A percentile compares a stretch with the other conserved stretches of the same genome.
phyloP scores from a whole-genome alignment of 768 basidiomycete species.

The Saitozyma podzolica region DNA sequence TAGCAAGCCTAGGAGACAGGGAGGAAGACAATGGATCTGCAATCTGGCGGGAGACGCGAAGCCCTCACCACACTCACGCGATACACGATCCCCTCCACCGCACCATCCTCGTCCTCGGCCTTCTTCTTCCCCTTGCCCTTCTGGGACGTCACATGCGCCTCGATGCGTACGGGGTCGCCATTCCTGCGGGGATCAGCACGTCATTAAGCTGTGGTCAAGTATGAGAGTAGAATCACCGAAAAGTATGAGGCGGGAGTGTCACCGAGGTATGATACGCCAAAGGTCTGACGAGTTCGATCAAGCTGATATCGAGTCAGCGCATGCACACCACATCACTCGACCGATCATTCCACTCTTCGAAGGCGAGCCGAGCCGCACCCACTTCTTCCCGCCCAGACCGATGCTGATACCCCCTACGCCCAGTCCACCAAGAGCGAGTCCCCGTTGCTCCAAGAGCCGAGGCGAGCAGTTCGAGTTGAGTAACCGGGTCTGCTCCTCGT shows the following conservation, averaged over 20 bases:
- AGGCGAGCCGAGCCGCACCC: conserved; percentile 25
- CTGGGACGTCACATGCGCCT: conserved; percentile 60
- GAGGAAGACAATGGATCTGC: too few relatives aligned
- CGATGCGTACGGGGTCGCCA: conserved; percentile 85
- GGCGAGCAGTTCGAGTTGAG: conserved; percentile 79
- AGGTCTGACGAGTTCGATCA: conserved; percentile 83
- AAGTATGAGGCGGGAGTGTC: conserved; percentile 79
- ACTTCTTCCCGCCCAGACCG: conserved; percentile 93
- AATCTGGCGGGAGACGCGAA: too few relatives aligned
- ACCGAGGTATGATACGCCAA: conserved; percentile 71
- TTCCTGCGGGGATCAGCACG: conserved; percentile 60
- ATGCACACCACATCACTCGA: background rate
- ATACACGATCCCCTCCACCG: conserved; percentile 80
- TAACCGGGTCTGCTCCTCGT: conserved; percentile 75
- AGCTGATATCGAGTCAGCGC: conserved; percentile 54
- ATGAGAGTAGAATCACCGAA: too few relatives aligned
- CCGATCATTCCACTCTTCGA: background rate
- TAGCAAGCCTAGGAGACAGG: conserved; percentile 63
- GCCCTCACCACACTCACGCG: conserved; percentile 63
- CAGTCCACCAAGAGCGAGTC: conserved; percentile 73
- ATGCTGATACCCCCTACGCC: conserved; percentile 71
- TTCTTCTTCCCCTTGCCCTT: conserved; percentile 51
- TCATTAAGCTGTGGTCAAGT: too few relatives aligned
- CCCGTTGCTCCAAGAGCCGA: conserved; percentile 82
- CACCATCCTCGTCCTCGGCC: conserved; percentile 53